Conservation (phyloP, 441 rosid species). For the Breynia disticha region DNA sequence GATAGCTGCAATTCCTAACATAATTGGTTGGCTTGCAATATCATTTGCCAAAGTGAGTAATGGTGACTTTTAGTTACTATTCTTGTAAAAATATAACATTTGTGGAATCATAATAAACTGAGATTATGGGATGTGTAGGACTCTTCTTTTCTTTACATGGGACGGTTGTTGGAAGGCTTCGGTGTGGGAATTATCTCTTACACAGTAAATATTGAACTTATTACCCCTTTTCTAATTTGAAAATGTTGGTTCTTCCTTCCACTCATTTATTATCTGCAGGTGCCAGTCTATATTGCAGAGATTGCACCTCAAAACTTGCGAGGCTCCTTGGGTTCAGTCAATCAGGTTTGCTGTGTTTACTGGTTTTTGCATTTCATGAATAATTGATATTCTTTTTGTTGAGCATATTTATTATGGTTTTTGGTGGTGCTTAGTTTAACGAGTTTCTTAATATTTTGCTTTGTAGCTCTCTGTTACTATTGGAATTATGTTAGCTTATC, state of each 20-base stretch:
- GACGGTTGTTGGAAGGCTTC: constrained; percentile 87
- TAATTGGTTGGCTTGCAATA: constrained; percentile 93
- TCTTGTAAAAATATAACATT: not conserved
- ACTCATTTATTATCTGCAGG: constrained; percentile 29
- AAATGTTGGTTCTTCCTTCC: constrained; percentile 2
- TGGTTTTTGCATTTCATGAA: constrained; percentile 5
- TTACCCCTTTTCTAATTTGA: constrained; percentile 8
- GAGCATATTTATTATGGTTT: not conserved
- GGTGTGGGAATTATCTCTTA: constrained; percentile 94
- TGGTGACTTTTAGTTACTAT: not conserved
- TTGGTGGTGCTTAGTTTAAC: constrained; percentile 3
- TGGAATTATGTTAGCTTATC: constrained; percentile 80
- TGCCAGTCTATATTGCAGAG: constrained; percentile 86
- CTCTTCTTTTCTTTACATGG: constrained; percentile 87
- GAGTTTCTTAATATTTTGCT: constrained; percentile 9
- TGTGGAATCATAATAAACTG: constrained; percentile 2
- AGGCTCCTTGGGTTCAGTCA: constrained; percentile 77
- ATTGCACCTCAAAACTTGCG: constrained; percentile 86
- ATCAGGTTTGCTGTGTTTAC: constrained; percentile 50
- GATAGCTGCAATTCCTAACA: constrained; percentile 93
- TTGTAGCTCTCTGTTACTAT: constrained; percentile 75
- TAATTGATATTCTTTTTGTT: constrained; percentile 1
- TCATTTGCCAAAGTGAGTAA: constrained; percentile 74
- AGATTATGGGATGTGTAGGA: constrained; percentile 36
- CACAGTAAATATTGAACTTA: constrained; percentile 38